These are phyloP conservation scores for Cystoisospora suis DNA, from an alignment of 169 alveolate species.

Conservation along the genomic window DNA sequence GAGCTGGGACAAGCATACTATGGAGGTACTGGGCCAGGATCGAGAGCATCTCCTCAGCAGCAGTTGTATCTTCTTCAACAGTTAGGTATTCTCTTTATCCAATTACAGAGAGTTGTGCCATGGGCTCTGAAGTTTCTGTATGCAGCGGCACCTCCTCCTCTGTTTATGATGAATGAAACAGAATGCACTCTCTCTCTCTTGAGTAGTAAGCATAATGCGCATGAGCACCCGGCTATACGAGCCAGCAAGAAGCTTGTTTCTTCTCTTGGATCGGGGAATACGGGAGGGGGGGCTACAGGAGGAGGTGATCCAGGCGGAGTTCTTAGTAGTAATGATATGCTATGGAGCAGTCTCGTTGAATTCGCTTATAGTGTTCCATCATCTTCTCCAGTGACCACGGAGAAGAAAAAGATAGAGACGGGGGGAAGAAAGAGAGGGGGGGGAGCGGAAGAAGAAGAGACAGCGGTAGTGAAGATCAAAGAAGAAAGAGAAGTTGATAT, in stretches of 20 bases:
- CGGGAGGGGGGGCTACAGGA: slow-evolving; percentile 40
- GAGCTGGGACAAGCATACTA: slow-evolving; percentile 59
- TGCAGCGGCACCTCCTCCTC: slow-evolving; percentile 55
- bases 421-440: not conserved
- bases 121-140: slow-evolving; percentile 58
- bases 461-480: too few species aligned
- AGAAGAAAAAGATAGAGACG: not conserved
- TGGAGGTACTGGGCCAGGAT: not conserved
- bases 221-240: slow-evolving; percentile 63
- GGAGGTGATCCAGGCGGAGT: slow-evolving; percentile 6
- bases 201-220: slow-evolving; percentile 46
- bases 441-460: too few species aligned
- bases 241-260: slow-evolving; percentile 41
- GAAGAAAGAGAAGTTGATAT: too few species aligned
- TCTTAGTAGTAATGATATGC: slow-evolving; percentile 55
- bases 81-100: slow-evolving; percentile 42
- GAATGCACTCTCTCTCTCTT: slow-evolving; percentile 51
- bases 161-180: slow-evolving; percentile 26
- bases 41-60: slow-evolving; percentile 36
- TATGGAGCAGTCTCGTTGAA: slow-evolving; percentile 54
- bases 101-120: slow-evolving; percentile 37
- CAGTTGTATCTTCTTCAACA: slow-evolving; percentile 46
- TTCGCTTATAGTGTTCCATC: slow-evolving; percentile 52
- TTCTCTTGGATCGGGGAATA: not conserved
- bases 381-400: not conserved